phyloP scores from a whole-genome alignment of 495 filamentous ascomycete genomes.

The Penicillium chermesinum region DNA sequence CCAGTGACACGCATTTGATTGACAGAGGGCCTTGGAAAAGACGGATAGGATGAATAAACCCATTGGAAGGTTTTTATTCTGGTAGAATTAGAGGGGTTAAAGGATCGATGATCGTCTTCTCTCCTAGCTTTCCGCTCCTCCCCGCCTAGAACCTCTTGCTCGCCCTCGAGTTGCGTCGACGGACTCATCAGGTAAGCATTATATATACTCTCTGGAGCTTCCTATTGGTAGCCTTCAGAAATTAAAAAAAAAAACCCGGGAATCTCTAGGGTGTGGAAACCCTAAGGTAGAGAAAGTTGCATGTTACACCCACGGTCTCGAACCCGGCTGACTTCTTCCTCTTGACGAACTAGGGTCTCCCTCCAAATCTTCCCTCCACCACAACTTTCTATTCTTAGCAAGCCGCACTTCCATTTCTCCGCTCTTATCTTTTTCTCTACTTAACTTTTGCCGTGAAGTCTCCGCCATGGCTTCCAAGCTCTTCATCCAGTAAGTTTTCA shows the following conservation, averaged over 20 bases:
- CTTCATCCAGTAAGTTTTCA: conserved; percentile 23
- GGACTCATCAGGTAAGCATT: neutral
- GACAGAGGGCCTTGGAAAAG: conserved; percentile 8
- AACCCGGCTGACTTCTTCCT: conserved; percentile 25
- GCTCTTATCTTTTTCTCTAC: neutral
- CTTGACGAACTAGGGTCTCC: conserved; percentile 24
- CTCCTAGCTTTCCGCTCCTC: conserved; percentile 5
- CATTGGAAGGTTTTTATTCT: conserved; percentile 19
- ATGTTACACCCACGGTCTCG: conserved; percentile 19
- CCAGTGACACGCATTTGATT: conserved; percentile 24
- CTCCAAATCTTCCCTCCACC: conserved; percentile 6
- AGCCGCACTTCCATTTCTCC: neutral
- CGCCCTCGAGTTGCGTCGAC: neutral
- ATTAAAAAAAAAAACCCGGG: neutral
- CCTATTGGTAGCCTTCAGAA: neutral
- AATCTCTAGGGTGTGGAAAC: conserved; percentile 16
- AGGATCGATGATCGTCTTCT: conserved; percentile 1
- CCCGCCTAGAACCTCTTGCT: conserved; percentile 4
- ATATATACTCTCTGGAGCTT: neutral
- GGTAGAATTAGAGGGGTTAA: conserved; percentile 9
- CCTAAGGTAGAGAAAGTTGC: conserved; percentile 26
- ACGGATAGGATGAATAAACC: conserved; percentile 13
- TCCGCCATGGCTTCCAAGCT: too few species aligned
- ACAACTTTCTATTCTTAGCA: conserved; percentile 5
- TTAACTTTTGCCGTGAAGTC: too few species aligned